Conservation (phyloP, 371 early-diverging fungal species). For the Coemansia sp. region DNA sequence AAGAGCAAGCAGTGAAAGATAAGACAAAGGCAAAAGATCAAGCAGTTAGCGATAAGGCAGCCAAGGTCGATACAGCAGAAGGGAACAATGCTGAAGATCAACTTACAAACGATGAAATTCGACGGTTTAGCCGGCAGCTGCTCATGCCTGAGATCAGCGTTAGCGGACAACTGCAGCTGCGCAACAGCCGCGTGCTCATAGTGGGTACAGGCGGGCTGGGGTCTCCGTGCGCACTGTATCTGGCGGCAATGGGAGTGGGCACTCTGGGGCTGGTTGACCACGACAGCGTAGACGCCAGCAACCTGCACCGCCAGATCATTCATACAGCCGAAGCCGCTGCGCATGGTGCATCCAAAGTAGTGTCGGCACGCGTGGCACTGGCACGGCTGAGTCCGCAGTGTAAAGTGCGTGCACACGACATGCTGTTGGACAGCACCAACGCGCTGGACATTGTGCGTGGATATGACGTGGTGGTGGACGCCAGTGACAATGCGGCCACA, state of each 20-base stretch:
- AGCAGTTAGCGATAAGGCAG: not conserved
- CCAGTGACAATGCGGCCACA: constrained; percentile 95
- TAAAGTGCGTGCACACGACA: constrained; percentile 57
- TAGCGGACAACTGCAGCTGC: constrained; percentile 76
- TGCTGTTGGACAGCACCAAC: constrained; percentile 64
- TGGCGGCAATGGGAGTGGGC: constrained; percentile 92
- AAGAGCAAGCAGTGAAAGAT: not conserved
- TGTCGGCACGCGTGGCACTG: constrained; percentile 69
- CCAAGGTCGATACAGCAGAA: not conserved
- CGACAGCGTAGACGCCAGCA: constrained; percentile 92
- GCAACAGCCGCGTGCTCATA: constrained; percentile 76
- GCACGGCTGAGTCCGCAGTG: constrained; percentile 63
- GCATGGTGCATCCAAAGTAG: constrained; percentile 77
- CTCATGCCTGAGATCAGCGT: constrained; percentile 85
- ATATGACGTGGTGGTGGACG: constrained; percentile 95
- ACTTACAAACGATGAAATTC: constrained; percentile 65
- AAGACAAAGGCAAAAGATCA: not conserved
- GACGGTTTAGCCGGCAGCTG: constrained; percentile 91
- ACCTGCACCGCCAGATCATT: constrained; percentile 96
- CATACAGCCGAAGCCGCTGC: constrained; percentile 77
- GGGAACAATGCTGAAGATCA: not conserved
- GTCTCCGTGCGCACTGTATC: constrained; percentile 85
- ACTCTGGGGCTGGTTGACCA: constrained; percentile 94
- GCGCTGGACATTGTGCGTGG: constrained; percentile 62
- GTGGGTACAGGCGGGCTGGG: constrained; percentile 99